Percentiles rank a stretch among this genome's conserved stretches.
phyloP scores from a whole-genome alignment of 2,329 filamentous ascomycete genomes.

The Alternaria novae-zelandiae region DNA sequence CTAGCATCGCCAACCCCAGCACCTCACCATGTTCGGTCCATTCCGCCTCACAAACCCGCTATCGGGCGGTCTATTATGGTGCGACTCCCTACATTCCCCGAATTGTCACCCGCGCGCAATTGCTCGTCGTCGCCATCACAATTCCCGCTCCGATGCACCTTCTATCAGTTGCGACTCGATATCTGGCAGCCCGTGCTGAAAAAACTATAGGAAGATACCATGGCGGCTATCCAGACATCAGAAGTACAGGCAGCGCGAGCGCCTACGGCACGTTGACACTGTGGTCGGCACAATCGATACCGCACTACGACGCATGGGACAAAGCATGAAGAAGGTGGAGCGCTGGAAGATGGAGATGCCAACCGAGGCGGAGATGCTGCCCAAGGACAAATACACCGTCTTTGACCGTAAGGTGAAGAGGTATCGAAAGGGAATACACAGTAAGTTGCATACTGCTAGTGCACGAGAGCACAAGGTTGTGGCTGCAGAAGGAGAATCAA shows the following conservation, averaged over 20 bases:
- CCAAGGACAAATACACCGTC: conserved; percentile 96
- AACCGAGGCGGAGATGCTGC: conserved; percentile 91
- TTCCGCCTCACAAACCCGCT: conserved; percentile 50
- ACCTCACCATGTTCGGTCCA: conserved; percentile 48
- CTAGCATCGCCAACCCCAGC: conserved; percentile 17
- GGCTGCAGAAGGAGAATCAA: not conserved
- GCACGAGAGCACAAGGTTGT: too few relatives aligned
- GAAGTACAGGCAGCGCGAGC: conserved; percentile 49
- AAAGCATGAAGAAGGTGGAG: conserved; percentile 77
- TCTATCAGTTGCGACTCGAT: conserved; percentile 11
- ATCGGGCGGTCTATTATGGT: conserved; percentile 50
- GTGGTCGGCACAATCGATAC: conserved; percentile 84
- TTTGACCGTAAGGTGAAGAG: conserved; percentile 96
- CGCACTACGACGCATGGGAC: conserved; percentile 74
- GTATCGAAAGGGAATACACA: conserved; percentile 97
- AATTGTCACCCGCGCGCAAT: not conserved
- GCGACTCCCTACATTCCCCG: conserved; percentile 1
- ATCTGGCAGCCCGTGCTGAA: not conserved
- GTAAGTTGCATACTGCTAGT: conserved; percentile 63
- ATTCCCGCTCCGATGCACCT: not conserved
- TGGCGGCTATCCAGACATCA: conserved; percentile 87
- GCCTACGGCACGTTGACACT: conserved; percentile 72
- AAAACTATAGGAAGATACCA: conserved; percentile 79
- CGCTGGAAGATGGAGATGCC: conserved; percentile 97
- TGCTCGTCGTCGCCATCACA: not conserved